Base-by-base conservation (phyloP, 768 basidiomycete genomes). In the Trametes cingulata region DNA sequence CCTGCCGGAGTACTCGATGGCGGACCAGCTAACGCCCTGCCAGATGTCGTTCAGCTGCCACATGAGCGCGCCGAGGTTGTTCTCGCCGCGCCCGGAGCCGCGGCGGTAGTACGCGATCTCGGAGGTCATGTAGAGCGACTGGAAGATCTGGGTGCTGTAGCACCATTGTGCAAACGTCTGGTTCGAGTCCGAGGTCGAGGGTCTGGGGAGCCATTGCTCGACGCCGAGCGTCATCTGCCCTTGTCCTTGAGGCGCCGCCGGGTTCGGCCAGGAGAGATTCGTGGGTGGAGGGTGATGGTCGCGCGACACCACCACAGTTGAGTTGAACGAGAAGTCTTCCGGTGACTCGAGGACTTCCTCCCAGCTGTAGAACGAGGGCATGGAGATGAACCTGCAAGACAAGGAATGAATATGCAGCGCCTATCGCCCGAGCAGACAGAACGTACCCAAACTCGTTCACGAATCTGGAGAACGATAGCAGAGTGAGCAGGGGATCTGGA, bases 91-190 rank as follows among this genome's bases (percentile, higher is more conserved):
- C 3, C 83, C 83, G 0, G 84, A 80, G 19, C 83, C 82, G 37
- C 78, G 80, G 29, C 84, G 74, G 69, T 85, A 85, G 74, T 76
- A 85, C 12, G 82, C 78, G 40, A 85, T 78, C 65, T 85, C 73
- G 19, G 82, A 76, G 17, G 77, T 73, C 74, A 84, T 83, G 42
- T 80, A 78, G 77, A 85, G 78, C 19, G 80, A 73, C 63, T 85
- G 84, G 78, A 85, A 85, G 19, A 85, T 61, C 64, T 85, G 84
- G 2, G 83, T 85, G 68, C 81, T 83, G 73, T 76, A 85, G 69
- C 81, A 84, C 83, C 83, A 84, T 66, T 85, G 82, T 0, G 83
- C 80, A 68, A 85, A 85, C 0, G 83, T 85, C 65, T 82, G 78
- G 61, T 85, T 83, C 25, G 77, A 59, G 65, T 82, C 74, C 17